Evolutionary conservation across 768 basidiomycete genomes (phyloP).

Genomic region (Podaxis carcinomalis): DNA sequence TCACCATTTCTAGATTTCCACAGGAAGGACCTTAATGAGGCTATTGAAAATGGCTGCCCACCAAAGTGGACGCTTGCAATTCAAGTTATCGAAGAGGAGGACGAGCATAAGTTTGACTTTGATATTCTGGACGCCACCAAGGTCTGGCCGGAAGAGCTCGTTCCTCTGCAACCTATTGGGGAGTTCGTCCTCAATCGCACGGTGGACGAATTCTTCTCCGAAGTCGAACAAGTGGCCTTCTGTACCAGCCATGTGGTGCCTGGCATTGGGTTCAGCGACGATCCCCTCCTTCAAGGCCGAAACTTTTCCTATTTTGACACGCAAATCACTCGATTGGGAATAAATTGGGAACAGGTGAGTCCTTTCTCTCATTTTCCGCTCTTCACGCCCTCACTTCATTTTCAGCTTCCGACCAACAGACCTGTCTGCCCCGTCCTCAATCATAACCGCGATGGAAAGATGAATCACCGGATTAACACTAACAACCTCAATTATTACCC

Average conservation of each 20-base stretch:
- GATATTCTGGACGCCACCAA: slow-evolving; percentile 88
- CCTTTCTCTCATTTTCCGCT: neutral
- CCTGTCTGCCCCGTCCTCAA: slow-evolving; percentile 75
- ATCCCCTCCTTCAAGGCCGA: slow-evolving; percentile 78
- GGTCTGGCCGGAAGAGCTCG: slow-evolving; percentile 77
- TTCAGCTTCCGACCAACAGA: slow-evolving; percentile 76
- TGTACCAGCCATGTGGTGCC: slow-evolving; percentile 73
- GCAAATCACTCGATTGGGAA: slow-evolving; percentile 73
- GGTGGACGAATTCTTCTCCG: slow-evolving; percentile 78
- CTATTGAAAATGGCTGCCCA: slow-evolving; percentile 65
- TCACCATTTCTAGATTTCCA: slow-evolving; percentile 60
- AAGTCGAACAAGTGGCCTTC: slow-evolving; percentile 87
- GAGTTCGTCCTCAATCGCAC: slow-evolving; percentile 62
- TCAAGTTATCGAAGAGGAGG: slow-evolving; percentile 62
- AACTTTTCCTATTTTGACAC: slow-evolving; percentile 90
- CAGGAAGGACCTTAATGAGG: slow-evolving; percentile 81
- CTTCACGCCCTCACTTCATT: neutral
- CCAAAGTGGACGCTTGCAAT: slow-evolving; percentile 82
- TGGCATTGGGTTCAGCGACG: slow-evolving; percentile 69
- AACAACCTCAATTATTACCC: slow-evolving; percentile 77
- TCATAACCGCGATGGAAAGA: slow-evolving; percentile 58
- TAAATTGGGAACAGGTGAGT: slow-evolving; percentile 69
- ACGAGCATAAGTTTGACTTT: slow-evolving; percentile 82
- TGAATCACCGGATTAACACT: slow-evolving; percentile 53
- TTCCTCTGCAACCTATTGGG: slow-evolving; percentile 76